phyloP scores from a whole-genome alignment of 23 red algal genomes.

The Gracilaria domingensis region DNA sequence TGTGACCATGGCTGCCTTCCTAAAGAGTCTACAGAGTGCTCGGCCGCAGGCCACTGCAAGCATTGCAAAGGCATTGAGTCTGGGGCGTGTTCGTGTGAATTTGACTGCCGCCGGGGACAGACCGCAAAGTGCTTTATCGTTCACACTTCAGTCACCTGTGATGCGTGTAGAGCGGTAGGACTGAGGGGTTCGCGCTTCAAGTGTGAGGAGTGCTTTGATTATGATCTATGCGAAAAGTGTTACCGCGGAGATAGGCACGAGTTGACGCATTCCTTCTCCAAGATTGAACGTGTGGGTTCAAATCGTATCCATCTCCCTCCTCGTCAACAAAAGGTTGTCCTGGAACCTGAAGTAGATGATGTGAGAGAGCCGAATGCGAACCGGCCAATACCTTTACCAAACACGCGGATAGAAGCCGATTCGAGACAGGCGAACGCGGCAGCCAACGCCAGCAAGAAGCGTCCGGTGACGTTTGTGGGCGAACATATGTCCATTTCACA shows the following conservation, averaged over 20 bases:
- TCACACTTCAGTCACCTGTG: not conserved
- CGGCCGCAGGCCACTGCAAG: not conserved
- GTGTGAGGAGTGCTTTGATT: conserved; percentile 13
- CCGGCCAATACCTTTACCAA: too few relatives aligned
- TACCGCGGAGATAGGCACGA: not conserved
- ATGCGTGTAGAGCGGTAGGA: not conserved
- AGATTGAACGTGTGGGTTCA: conserved; percentile 8
- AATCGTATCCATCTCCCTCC: not conserved
- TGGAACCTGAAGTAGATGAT: not conserved
- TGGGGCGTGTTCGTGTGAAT: not conserved
- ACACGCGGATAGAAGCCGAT: too few relatives aligned
- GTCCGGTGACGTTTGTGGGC: not conserved
- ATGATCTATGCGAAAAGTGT: conserved; percentile 30
- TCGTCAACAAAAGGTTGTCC: too few relatives aligned
- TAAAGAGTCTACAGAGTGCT: not conserved
- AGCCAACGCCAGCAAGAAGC: not conserved
- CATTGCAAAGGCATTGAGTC: conserved; percentile 1
- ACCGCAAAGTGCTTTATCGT: not conserved
- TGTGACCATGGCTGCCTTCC: not conserved
- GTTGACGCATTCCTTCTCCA: conserved; percentile 15
- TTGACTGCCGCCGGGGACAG: not conserved
- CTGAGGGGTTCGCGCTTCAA: conserved; percentile 1
- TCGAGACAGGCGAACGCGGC: not conserved
- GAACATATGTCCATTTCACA: not conserved
- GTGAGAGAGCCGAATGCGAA: not conserved